Evolutionary conservation across 2,329 filamentous ascomycete species (phyloP).

Genomic region (Neofusicoccum parvum): DNA sequence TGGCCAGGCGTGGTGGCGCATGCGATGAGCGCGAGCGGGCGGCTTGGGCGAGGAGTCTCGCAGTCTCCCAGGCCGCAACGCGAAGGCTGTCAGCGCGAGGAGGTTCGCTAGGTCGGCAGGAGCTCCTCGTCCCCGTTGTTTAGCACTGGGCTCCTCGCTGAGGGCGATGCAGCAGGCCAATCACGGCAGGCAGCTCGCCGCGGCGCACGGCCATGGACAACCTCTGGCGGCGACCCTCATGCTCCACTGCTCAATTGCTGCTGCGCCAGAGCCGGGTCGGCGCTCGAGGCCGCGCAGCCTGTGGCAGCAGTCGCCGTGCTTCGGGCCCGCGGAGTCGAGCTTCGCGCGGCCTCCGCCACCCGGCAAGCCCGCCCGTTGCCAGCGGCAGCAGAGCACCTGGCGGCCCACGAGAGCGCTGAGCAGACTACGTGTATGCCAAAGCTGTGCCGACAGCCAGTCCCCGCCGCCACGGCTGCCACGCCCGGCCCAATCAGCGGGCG

Average conservation of each 20-base stretch:
- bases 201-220: slow-evolving; percentile 3
- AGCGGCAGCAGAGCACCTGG: too few relatives aligned
- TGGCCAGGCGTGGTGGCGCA: slow-evolving; percentile 4
- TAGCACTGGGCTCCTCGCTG: slow-evolving; percentile 10
- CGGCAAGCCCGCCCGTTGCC: too few relatives aligned
- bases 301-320: not conserved
- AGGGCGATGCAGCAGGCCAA: slow-evolving; percentile 7
- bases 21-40: not conserved
- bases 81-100: not conserved
- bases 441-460: not conserved
- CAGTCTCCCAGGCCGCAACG: not conserved
- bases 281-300: not conserved
- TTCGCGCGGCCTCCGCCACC: not conserved
- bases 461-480: not conserved
- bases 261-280: not conserved
- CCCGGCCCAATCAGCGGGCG: slow-evolving; percentile 1
- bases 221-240: not conserved
- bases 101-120: slow-evolving; percentile 7
- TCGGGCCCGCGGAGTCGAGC: not conserved
- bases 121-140: slow-evolving; percentile 9
- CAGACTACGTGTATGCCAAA: not conserved
- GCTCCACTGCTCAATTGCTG: not conserved
- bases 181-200: slow-evolving; percentile 1
- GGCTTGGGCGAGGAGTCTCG: not conserved
- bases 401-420: not conserved